These are phyloP conservation scores for Carnegiea gigantea DNA, from an alignment of 179 eudicot species.

Conservation along the genomic window DNA sequence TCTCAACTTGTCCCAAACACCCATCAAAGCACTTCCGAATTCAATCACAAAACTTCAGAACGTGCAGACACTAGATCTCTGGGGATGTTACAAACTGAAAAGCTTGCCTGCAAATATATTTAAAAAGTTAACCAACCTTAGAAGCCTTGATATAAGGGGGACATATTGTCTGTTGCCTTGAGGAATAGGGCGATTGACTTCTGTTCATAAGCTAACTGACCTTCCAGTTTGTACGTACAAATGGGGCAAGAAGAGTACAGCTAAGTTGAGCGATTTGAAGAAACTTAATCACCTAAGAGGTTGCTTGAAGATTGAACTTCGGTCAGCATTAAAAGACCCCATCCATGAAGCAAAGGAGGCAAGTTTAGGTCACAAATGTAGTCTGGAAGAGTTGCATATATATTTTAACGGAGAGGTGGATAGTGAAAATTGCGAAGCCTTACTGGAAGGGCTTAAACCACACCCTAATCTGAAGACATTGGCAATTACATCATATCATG, in stretches of 20 bases:
- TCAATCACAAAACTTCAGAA: slow-evolving; percentile 24
- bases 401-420: too few species aligned
- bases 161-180: neutral
- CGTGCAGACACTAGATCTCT: slow-evolving; percentile 19
- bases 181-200: neutral
- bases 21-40: neutral
- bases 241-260: neutral
- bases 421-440: slow-evolving; percentile 11
- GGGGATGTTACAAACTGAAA: neutral
- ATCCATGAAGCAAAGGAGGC: slow-evolving; percentile 21
- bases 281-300: neutral
- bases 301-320: neutral
- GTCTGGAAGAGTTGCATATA: neutral
- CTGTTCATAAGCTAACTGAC: neutral
- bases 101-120: slow-evolving; percentile 3
- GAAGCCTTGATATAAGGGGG: slow-evolving; percentile 15
- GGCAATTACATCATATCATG: neutral
- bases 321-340: neutral
- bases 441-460: slow-evolving; percentile 26
- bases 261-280: neutral
- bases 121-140: slow-evolving; percentile 13
- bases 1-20: neutral
- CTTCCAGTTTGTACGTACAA: too few species aligned
- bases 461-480: slow-evolving; percentile 19
- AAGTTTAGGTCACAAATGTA: slow-evolving; percentile 12